Percentiles rank a stretch among this genome's conserved stretches.
phyloP scores from a whole-genome alignment of 1,139 yeast species.

The Candida sanyaensis region DNA sequence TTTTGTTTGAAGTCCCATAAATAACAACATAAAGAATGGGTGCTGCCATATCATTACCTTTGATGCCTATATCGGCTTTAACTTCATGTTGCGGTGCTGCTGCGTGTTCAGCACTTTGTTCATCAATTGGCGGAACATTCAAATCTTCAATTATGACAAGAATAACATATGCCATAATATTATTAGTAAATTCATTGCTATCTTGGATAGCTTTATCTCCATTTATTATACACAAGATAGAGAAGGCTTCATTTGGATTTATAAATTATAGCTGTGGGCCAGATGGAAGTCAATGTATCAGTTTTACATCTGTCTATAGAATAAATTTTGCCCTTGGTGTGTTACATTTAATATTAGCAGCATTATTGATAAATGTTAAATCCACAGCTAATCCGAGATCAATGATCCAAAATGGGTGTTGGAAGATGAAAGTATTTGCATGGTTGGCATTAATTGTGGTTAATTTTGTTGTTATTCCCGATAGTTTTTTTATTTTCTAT shows the following conservation, averaged over 20 bases:
- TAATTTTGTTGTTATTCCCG: conserved; percentile 78
- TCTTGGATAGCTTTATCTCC: conserved; percentile 93
- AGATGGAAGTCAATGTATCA: conserved; percentile 83
- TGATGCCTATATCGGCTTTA: conserved; percentile 59
- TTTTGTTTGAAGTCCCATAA: not conserved
- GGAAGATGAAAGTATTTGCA: conserved; percentile 73
- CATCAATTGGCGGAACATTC: conserved; percentile 61
- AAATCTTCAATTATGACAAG: conserved; percentile 69
- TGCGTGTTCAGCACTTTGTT: conserved; percentile 68
- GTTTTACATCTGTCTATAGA: conserved; percentile 91
- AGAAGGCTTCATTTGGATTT: conserved; percentile 69
- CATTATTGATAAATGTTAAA: conserved; percentile 67
- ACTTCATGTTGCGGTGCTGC: conserved; percentile 90
- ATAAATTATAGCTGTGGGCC: conserved; percentile 64
- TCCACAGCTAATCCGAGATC: conserved; percentile 82
- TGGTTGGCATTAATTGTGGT: conserved; percentile 61
- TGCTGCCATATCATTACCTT: conserved; percentile 73
- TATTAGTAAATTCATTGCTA: conserved; percentile 73
- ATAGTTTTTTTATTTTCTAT: conserved; percentile 82
- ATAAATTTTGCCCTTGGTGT: conserved; percentile 86
- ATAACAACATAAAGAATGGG: conserved; percentile 60
- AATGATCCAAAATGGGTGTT: conserved; percentile 83
- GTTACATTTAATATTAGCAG: conserved; percentile 73
- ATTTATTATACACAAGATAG: conserved; percentile 74
- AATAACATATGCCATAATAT: conserved; percentile 77